phyloP scores from a whole-genome alignment of 2,329 filamentous ascomycete genomes.

The Ascocoryne sarcoides region DNA sequence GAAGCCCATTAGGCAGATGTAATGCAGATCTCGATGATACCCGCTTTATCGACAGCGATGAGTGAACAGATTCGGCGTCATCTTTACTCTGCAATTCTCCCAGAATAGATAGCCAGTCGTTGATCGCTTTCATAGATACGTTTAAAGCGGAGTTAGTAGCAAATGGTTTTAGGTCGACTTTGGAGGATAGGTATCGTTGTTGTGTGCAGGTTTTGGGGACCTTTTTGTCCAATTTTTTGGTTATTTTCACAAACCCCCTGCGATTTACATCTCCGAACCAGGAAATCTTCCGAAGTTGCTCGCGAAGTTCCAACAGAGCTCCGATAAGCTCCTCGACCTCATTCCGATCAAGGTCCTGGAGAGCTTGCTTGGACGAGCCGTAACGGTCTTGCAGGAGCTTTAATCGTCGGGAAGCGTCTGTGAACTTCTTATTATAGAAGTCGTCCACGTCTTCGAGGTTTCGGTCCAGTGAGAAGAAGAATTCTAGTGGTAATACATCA shows the following conservation, averaged over 20 bases:
- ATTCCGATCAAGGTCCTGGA: constrained; percentile 71
- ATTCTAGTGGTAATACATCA: constrained; percentile 50
- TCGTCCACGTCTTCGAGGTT: constrained; percentile 94
- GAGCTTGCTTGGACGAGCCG: constrained; percentile 60
- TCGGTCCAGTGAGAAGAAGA: constrained; percentile 93
- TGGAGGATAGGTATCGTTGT: constrained; percentile 78
- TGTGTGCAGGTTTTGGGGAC: constrained; percentile 68
- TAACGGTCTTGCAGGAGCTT: constrained; percentile 84
- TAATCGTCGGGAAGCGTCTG: constrained; percentile 73
- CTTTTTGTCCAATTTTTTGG: constrained; percentile 98
- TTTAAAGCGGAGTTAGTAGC: constrained; percentile 60
- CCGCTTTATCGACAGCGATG: constrained; percentile 62
- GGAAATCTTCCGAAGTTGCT: constrained; percentile 80
- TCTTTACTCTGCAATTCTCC: constrained; percentile 69
- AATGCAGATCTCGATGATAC: constrained; percentile 68
- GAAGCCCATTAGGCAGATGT: constrained; percentile 56
- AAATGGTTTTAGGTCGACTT: constrained; percentile 83
- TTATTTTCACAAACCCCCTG: constrained; percentile 93
- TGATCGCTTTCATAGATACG: constrained; percentile 59
- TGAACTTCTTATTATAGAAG: constrained; percentile 95
- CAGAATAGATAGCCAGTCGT: constrained; percentile 82
- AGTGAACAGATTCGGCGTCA: constrained; percentile 63
- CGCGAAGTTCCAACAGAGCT: constrained; percentile 78
- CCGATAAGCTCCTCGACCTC: constrained; percentile 88
- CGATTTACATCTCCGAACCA: constrained; percentile 98